phyloP scores from a whole-genome alignment of 2,329 filamentous ascomycete species.

The Ophiosphaerella herpotricha region DNA sequence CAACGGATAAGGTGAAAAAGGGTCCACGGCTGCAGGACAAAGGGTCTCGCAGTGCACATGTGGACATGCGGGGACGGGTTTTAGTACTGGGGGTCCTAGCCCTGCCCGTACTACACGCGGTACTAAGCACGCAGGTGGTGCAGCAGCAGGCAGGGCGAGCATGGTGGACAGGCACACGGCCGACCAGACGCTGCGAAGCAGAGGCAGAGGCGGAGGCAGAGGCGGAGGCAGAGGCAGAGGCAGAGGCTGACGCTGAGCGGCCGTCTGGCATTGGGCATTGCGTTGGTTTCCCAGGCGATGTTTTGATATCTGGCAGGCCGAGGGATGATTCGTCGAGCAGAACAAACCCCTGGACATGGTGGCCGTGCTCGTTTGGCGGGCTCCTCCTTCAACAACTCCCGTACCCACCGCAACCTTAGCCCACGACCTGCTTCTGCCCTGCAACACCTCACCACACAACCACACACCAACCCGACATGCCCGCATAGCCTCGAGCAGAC shows the following conservation, averaged over 20 bases:
- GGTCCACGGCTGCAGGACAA: no score
- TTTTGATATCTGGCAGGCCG: slow-evolving; percentile 14
- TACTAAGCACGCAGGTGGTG: background rate
- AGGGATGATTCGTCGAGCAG: slow-evolving; percentile 11
- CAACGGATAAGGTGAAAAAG: no score
- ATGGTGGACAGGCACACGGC: no score
- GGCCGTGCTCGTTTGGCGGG: slow-evolving; percentile 3
- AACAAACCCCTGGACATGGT: background rate
- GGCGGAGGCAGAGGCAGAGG: background rate
- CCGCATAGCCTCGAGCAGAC: slow-evolving; percentile 29
- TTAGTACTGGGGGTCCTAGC: background rate
- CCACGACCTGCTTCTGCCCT: slow-evolving; percentile 1
- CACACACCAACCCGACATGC: slow-evolving; percentile 20
- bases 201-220: slow-evolving; percentile 5
- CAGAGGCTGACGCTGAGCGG: background rate
- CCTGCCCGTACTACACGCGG: slow-evolving; percentile 6
- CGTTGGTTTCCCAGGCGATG: slow-evolving; percentile 21
- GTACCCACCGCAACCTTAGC: background rate
- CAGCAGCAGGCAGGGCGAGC: slow-evolving; percentile 1
- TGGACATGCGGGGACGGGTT: no score
- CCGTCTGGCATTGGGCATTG: slow-evolving; percentile 7
- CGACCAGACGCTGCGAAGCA: slow-evolving; percentile 3
- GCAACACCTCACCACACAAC: background rate
- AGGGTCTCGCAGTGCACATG: no score
- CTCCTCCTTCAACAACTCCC: slow-evolving; percentile 6